Conservation (phyloP, 345 rosid species). For the Acer saccharum region DNA sequence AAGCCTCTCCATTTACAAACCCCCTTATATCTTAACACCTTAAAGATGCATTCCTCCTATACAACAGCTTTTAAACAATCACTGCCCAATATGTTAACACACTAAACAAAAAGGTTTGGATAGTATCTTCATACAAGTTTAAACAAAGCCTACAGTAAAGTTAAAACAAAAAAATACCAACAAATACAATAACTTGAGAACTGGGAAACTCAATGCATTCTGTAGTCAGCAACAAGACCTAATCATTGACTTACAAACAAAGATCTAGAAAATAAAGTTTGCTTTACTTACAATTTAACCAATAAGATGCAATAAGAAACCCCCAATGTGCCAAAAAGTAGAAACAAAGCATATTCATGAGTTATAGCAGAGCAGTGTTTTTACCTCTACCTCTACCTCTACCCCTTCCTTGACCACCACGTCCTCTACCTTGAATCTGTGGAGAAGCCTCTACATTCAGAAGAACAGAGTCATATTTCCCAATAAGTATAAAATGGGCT, state of each 20-base stretch:
- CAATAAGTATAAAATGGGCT: background rate
- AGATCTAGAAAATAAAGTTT: background rate
- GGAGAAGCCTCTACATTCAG: conserved; percentile 27
- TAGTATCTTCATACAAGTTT: background rate
- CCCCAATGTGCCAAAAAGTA: background rate
- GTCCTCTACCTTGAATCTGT: conserved; percentile 18
- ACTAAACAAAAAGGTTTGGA: background rate
- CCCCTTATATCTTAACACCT: background rate
- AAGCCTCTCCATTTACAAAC: background rate
- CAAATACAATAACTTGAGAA: background rate
- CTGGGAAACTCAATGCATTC: background rate
- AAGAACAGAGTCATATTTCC: conserved; percentile 7
- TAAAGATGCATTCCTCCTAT: background rate
- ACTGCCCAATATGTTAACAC: background rate
- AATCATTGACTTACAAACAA: background rate
- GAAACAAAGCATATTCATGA: background rate
- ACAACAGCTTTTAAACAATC: background rate
- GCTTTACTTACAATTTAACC: background rate
- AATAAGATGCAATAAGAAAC: background rate
- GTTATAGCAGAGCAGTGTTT: background rate
- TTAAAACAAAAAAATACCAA: background rate
- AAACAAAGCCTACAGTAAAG: background rate
- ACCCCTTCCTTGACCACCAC: conserved; percentile 22
- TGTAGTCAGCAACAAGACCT: background rate
- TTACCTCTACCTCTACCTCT: conserved; percentile 34